These are phyloP conservation scores for Mycena capillaripes DNA, from an alignment of 768 basidiomycete genomes.

Conservation along the genomic window DNA sequence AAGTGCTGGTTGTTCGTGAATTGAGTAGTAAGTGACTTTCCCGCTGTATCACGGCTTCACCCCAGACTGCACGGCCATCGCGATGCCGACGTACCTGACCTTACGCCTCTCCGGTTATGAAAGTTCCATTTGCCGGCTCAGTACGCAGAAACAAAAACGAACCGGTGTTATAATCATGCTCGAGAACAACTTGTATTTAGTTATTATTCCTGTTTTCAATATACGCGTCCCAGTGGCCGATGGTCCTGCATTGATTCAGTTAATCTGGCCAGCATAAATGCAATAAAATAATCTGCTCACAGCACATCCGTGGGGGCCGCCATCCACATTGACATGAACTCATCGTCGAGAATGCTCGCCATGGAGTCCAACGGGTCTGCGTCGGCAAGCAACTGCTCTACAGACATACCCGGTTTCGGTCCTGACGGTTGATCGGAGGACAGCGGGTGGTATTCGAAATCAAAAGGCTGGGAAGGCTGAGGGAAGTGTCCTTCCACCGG, in stretches of 20 bases:
- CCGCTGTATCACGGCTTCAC: no score
- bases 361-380: background rate
- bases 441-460: background rate
- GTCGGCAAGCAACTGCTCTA: slow-evolving; percentile 13
- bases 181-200: no score
- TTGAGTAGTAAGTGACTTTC: no score
- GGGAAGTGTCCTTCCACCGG: background rate
- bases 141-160: no score
- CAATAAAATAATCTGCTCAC: background rate
- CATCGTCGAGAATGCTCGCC: background rate
- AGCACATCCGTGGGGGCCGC: background rate
- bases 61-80: no score
- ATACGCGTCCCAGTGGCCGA: slow-evolving; percentile 3
- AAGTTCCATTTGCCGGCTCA: no score
- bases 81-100: no score
- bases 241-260: background rate
- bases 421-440: background rate
- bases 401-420: background rate
- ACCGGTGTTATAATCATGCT: no score
- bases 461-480: background rate
- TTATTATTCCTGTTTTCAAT: background rate
- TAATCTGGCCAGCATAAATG: background rate
- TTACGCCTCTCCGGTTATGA: no score
- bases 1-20: no score
- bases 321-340: slow-evolving; percentile 21